phyloP scores from a whole-genome alignment of 2,329 filamentous ascomycete species.

The Orbilia brochopaga region DNA sequence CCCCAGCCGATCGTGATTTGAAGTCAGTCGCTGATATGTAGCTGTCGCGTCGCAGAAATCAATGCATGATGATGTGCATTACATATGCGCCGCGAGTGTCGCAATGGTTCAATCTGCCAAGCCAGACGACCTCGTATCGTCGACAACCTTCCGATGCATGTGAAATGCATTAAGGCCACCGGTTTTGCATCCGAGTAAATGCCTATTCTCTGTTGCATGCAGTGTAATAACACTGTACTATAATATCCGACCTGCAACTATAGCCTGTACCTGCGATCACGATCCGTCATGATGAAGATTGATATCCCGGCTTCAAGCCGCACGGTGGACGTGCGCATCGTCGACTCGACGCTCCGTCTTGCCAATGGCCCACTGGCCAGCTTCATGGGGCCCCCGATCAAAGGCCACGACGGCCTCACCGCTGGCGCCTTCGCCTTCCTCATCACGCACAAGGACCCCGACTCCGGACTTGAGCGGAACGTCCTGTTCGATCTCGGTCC shows the following conservation, averaged over 20 bases:
- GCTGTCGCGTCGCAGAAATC: background rate
- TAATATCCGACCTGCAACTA: background rate
- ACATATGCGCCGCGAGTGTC: background rate
- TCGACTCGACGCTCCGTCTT: constrained; percentile 35
- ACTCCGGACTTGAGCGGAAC: constrained; percentile 1
- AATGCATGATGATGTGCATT: constrained; percentile 3
- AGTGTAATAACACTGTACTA: background rate
- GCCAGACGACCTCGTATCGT: background rate
- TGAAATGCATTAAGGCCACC: too few relatives aligned
- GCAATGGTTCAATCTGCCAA: background rate
- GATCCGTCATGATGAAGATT: background rate
- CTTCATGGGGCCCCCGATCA: constrained; percentile 23
- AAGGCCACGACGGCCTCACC: constrained; percentile 21
- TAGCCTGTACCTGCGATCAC: background rate
- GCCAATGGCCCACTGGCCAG: constrained; percentile 21
- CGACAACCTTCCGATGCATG: background rate
- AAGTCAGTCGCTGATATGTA: background rate
- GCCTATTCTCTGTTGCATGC: background rate
- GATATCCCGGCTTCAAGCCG: constrained; percentile 22
- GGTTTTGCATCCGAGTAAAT: background rate
- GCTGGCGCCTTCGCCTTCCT: constrained; percentile 31
- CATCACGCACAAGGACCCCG: constrained; percentile 20
- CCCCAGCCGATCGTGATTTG: background rate
- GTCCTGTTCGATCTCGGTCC: constrained; percentile 36
- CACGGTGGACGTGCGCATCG: constrained; percentile 26